Evolutionary conservation across 805 yeast species (phyloP).

Genomic region (Spathaspora arborariae): DNA sequence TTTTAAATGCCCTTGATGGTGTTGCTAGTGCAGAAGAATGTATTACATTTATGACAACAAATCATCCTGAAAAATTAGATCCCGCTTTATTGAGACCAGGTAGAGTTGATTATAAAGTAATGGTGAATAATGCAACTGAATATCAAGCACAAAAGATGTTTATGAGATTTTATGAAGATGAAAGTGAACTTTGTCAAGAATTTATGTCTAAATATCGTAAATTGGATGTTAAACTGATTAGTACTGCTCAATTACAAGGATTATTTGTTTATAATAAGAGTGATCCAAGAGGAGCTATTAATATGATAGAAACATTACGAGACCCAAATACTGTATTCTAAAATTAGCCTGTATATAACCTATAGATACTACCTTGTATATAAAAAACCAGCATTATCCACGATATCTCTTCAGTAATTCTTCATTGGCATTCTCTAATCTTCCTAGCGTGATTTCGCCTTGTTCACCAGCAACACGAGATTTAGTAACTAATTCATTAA

Average conservation of each 20-base stretch:
- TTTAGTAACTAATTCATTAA: conserved; percentile 36
- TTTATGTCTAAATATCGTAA: conserved; percentile 45
- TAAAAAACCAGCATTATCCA: conserved; percentile 19
- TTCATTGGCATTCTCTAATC: conserved; percentile 34
- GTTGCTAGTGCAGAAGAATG: conserved; percentile 97
- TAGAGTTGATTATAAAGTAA: conserved; percentile 78
- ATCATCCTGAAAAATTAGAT: conserved; percentile 91
- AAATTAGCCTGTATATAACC: conserved; percentile 6
- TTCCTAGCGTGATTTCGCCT: conserved; percentile 35
- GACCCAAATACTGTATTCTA: conserved; percentile 23
- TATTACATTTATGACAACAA: conserved; percentile 96
- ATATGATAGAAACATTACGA: conserved; percentile 50
- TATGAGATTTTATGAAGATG: conserved; percentile 73
- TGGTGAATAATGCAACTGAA: conserved; percentile 82
- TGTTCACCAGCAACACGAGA: conserved; percentile 36
- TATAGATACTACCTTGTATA: background rate
- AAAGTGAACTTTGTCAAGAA: conserved; percentile 47
- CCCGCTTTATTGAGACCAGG: conserved; percentile 95
- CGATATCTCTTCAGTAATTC: conserved; percentile 30
- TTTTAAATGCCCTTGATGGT: conserved; percentile 92
- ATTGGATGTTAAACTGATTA: conserved; percentile 49
- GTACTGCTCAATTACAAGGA: conserved; percentile 95
- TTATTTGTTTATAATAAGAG: conserved; percentile 88
- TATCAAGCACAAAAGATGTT: conserved; percentile 83
- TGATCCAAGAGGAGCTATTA: conserved; percentile 71